A percentile compares a stretch with the other conserved stretches of the same genome.
Evolutionary conservation across 73 alveolate genomes (phyloP).

Genomic region (Diophrys sp.): DNA sequence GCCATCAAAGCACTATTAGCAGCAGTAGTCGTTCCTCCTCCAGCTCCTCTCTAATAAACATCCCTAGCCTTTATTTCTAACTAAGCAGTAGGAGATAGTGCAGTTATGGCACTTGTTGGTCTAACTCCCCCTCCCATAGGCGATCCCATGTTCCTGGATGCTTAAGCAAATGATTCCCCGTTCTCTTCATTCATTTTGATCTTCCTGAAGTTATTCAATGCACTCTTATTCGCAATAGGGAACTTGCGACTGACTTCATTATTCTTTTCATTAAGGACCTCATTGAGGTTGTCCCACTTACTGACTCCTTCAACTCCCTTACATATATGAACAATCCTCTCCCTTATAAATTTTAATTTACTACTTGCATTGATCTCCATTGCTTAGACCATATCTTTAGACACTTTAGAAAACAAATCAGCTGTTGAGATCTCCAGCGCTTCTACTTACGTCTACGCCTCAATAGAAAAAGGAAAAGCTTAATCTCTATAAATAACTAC

Average conservation of each 20-base stretch:
- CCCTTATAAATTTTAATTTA: constrained; percentile 37
- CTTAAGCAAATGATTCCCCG: background rate
- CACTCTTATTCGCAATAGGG: constrained; percentile 39
- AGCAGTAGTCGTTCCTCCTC: too few relatives aligned
- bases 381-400: constrained; percentile 19
- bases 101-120: background rate
- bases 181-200: background rate
- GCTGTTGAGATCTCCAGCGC: constrained; percentile 25
- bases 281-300: constrained; percentile 42
- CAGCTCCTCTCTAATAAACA: too few relatives aligned
- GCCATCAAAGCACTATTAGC: too few relatives aligned
- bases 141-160: background rate
- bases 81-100: background rate
- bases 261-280: constrained; percentile 29
- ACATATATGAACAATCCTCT: constrained; percentile 47
- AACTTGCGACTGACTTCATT: constrained; percentile 31
- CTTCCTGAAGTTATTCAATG: constrained; percentile 6
- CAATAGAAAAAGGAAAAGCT: constrained; percentile 48
- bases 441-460: constrained; percentile 38
- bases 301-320: constrained; percentile 39
- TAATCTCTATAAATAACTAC: constrained; percentile 32
- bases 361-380: constrained; percentile 31
- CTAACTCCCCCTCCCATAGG: background rate
- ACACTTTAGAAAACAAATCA: constrained; percentile 27
- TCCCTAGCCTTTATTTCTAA: background rate